phyloP scores from a whole-genome alignment of 2,329 filamentous ascomycete species.

The Cercospora sp. region DNA sequence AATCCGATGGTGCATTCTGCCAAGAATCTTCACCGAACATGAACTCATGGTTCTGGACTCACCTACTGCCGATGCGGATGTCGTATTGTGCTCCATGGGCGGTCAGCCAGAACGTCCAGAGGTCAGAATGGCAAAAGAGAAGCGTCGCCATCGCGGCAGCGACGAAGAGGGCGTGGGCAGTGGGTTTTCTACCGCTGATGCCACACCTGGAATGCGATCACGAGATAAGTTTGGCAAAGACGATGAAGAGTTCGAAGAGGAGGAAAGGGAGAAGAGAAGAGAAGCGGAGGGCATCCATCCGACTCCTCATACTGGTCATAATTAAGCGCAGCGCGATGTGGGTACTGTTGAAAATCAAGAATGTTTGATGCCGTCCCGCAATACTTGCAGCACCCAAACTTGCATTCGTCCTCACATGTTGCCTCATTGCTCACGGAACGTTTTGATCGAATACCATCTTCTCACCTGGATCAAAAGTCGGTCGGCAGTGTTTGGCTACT shows the following conservation, averaged over 20 bases:
- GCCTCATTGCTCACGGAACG: neutral
- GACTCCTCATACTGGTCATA: slow-evolving; percentile 31
- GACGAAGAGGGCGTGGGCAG: slow-evolving; percentile 31
- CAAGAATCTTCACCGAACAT: slow-evolving; percentile 50
- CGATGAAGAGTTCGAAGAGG: slow-evolving; percentile 28
- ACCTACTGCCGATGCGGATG: slow-evolving; percentile 55
- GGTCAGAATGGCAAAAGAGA: slow-evolving; percentile 33
- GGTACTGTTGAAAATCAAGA: neutral
- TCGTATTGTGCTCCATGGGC: slow-evolving; percentile 56
- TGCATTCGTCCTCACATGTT: neutral
- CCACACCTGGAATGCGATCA: slow-evolving; percentile 25
- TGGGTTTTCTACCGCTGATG: slow-evolving; percentile 21
- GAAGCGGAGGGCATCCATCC: slow-evolving; percentile 25
- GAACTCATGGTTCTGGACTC: slow-evolving; percentile 56
- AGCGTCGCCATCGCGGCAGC: slow-evolving; percentile 25
- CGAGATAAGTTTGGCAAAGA: slow-evolving; percentile 30
- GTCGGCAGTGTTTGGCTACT: neutral
- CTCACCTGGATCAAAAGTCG: neutral
- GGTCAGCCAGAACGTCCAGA: slow-evolving; percentile 48
- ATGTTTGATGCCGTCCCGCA: neutral
- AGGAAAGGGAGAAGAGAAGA: slow-evolving; percentile 22
- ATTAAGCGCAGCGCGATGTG: neutral
- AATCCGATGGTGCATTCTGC: slow-evolving; percentile 52
- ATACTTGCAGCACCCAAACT: neutral
- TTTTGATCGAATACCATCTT: neutral